Base-by-base conservation (phyloP, 768 basidiomycete species). In the Pisolithus marmoratus region DNA sequence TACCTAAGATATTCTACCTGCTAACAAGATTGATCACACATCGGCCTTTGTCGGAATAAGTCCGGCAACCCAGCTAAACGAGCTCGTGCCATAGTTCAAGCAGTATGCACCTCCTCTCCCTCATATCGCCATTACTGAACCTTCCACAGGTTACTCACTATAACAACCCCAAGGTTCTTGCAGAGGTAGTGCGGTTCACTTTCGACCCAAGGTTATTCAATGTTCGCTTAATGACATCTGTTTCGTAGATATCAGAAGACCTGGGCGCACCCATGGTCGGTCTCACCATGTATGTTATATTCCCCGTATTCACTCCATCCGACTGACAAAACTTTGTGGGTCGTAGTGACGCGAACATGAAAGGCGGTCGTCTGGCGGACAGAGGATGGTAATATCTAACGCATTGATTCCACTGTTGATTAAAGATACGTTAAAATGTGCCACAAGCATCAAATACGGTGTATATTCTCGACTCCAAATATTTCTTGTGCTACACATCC, bases 11-110 rank as follows among this genome's bases (percentile, higher is more conserved):
- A 48, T 52, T 42, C 51, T 14, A 23, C 46, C 14, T 26, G 23
- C 14, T 22, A 38, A 38, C 5, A n/a, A 24, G 22, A 15, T 14
- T 19, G 27, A 24, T 43, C 47, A 52, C 38, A 27, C 23, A 40
- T 22, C 29, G 19, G 43, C n/a, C 50, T 37, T 38, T 45, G 34
- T 47, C 51, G 26, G 34, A 23, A 34, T 19, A 54, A 94, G 84
- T 94, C 94, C 41, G 90, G 87, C 46, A 87, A 98, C 65, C 93
- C 96, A 20, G 91, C 87, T 38, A 94, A 93, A 68, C 84, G 93
- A 46, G 96, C 96, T 6, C 83, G 84, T 46, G 94, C 96, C 8
- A 94, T 98, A 60, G 96, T 99, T 23, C 93, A 97, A 73, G 91
- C 96, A 38, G 93, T 94, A 61, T 60, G 72, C 52, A 22, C n/a